Evolutionary conservation across 2,329 filamentous ascomycete genomes (phyloP), one percentile per base, ranked within the genome.

Genomic region (Alternaria brassicae): DNA sequence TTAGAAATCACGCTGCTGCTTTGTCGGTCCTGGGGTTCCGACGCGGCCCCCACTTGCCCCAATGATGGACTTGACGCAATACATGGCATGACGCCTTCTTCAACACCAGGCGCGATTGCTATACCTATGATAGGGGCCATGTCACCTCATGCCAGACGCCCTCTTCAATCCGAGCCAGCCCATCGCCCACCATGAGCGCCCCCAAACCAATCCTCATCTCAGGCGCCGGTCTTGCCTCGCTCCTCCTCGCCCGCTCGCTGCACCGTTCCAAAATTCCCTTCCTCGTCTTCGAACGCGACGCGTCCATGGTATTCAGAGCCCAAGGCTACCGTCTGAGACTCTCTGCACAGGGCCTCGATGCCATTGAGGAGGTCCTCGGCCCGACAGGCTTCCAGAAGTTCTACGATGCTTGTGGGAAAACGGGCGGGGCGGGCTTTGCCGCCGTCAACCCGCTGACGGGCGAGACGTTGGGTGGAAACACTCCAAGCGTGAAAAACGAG

Each of bases 251-350:
- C 3, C 71, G 68, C 32, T 71, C 69, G 23, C 65, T 77, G 19
- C 67, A 59, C 40, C 68, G 67, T 47, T 65, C 68, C 44, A 63
- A 62, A 28, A 76, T 77, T 25, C 74, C 75, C 6, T 77, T 74
- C 53, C 61, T 71, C 39, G 62, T 77, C 51, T 77, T 71, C 61
- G 75, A 77, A 56, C 77, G 81, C 15, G 82, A 84, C 62, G 73
- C 75, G n/a, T 80, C 77, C 2, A 73, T 82, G n/a, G 71, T 79
- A 1, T 87, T 86, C 65, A 86, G 87, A 42, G 86, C 83, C 0
- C 87, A 89, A 69, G 87, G 87, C 0, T 89, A 89, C 73, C 78
- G 87, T 2, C 78, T 89, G 6, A 84, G 87, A 12, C 80, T 89
- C 2, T 88, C 85, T 0, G 52, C 72, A 0, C 81, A 86, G 64